These are phyloP conservation scores for Platanthera guangdongensis DNA, from an alignment of 106 monocot genomes.

Conservation along the genomic window DNA sequence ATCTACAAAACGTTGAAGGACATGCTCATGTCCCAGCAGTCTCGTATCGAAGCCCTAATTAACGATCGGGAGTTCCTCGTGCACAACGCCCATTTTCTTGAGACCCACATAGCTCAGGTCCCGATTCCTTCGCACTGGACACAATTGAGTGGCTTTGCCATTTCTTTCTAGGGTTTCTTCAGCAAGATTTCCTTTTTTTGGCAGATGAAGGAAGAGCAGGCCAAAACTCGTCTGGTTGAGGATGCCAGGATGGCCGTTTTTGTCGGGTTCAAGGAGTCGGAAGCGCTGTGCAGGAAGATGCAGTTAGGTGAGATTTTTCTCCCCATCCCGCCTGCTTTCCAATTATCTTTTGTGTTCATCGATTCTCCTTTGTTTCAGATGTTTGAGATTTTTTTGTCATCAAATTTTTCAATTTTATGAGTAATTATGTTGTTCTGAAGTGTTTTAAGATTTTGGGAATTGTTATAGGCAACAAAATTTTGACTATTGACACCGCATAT, in stretches of 20 bases:
- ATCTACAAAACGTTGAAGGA: constrained; percentile 28
- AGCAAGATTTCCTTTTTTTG: neutral
- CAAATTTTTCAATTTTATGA: neutral
- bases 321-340: neutral
- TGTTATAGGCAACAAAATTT: no score
- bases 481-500: no score
- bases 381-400: neutral
- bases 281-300: constrained; percentile 40
- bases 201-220: constrained; percentile 37
- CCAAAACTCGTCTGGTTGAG: constrained; percentile 14
- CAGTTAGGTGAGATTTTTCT: constrained; percentile 33
- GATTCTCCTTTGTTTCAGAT: neutral
- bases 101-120: constrained; percentile 45
- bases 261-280: constrained; percentile 27
- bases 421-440: neutral
- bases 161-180: neutral
- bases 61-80: constrained; percentile 38
- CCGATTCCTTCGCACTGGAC: constrained; percentile 1
- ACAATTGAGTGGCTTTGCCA: neutral
- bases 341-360: neutral
- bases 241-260: constrained; percentile 32
- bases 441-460: no score
- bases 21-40: constrained; percentile 30
- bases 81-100: constrained; percentile 26
- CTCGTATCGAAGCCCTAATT: constrained; percentile 37